Evolutionary conservation across 2,329 filamentous ascomycete genomes (phyloP), one percentile per base, ranked within the genome.

Genomic region (Aspergillus puulaauensis): DNA sequence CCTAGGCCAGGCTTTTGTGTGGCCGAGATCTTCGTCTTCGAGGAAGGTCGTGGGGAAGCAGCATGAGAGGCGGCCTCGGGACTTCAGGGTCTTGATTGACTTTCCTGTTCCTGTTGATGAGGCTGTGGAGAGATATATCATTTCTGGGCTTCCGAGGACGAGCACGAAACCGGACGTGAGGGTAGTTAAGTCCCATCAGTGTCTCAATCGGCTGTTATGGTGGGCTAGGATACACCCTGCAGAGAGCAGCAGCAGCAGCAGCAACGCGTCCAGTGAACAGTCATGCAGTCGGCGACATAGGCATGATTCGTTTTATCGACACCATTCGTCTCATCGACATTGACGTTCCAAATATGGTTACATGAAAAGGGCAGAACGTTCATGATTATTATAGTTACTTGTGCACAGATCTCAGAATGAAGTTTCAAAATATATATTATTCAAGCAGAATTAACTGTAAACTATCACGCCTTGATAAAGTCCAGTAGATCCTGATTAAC

Each of bases 401-500:
- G 21, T 21, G 3, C 21, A 21, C 21, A 21, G 21, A 21, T 21
- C 21, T 4, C 21, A 21, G 21, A 21, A 21, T 21, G 21, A 1
- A 21, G 3, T 4, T 21, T 21, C 21, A 3, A 21, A 21, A 21
- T 21, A 21, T 21, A 21, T 0, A 21, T 1, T 21, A 21, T 21
- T 21, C 21, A 21, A 21, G 21, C 21, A 31, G 27, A 31, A 11
- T 31, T 3, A n/a, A n/a, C n/a, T 11, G 27, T 9, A 31, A 31
- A 9, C 21, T 0, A 31, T 31, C 9, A 31, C 27, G 9, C 8
- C 9, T 31, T 31, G 9, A 71, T 27, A 63, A 77, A 77, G 3
- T 64, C 63, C 6, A 78, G 63, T 46, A 78, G 58, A 56, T 75
- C 74, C 44, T 70, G 59, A 57, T 75, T 77, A 12, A 75, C 67